phyloP scores from a whole-genome alignment of 768 basidiomycete genomes.

The Strobilomyces echinocephalus region DNA sequence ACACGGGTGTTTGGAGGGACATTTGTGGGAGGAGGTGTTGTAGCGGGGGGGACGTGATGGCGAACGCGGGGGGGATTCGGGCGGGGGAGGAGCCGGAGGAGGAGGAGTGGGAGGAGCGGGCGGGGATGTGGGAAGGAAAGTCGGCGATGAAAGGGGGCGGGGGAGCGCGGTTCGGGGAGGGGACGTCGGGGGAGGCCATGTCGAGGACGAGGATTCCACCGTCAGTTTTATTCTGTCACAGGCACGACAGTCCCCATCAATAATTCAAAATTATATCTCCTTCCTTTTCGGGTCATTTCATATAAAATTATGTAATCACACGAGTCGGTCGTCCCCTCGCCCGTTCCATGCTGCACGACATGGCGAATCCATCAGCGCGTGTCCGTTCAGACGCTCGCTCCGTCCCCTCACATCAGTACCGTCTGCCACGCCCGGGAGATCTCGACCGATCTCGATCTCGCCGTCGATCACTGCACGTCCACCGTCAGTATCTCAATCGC shows the following conservation, averaged over 20 bases:
- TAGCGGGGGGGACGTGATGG: background rate
- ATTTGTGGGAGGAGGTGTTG: too few species aligned
- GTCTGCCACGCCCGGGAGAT: constrained; percentile 58
- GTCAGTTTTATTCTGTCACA: constrained; percentile 36
- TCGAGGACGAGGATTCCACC: constrained; percentile 21
- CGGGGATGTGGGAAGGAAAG: constrained; percentile 22
- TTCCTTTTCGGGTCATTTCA: constrained; percentile 11
- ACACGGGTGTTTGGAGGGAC: constrained; percentile 9
- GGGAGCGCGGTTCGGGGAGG: background rate
- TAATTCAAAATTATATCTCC: constrained; percentile 19
- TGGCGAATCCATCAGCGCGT: constrained; percentile 10
- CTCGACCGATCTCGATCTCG: constrained; percentile 70
- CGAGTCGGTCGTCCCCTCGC: constrained; percentile 15
- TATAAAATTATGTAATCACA: constrained; percentile 20
- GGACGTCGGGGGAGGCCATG: background rate
- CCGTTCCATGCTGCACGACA: constrained; percentile 23
- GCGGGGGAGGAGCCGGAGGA: constrained; percentile 19
- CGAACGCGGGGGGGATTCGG: background rate
- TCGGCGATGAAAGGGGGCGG: constrained; percentile 31
- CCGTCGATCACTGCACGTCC: constrained; percentile 53
- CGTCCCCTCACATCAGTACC: constrained; percentile 36
- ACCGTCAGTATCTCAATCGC: constrained; percentile 10
- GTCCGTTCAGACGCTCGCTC: background rate
- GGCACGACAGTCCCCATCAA: constrained; percentile 27
- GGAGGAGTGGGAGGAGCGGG: constrained; percentile 17